A percentile compares a stretch with the other conserved stretches of the same genome.
These are phyloP conservation scores for Erythrophleum fordii DNA, from an alignment of 306 rosid genomes.

Conservation along the genomic window DNA sequence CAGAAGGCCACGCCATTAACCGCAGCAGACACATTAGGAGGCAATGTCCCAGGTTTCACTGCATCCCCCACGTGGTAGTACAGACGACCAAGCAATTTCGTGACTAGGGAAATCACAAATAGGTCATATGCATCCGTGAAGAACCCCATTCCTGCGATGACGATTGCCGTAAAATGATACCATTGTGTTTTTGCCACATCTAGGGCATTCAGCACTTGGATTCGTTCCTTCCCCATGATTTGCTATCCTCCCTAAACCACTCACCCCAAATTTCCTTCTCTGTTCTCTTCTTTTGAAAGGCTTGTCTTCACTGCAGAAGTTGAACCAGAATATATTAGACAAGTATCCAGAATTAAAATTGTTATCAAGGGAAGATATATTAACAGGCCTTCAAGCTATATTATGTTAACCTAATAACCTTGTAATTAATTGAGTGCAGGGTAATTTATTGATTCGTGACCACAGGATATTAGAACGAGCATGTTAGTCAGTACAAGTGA, in stretches of 20 bases:
- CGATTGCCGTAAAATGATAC: slow-evolving; percentile 85
- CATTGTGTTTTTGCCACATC: slow-evolving; percentile 82
- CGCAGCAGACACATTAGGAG: slow-evolving; percentile 85
- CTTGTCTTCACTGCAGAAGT: slow-evolving; percentile 38
- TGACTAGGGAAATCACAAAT: slow-evolving; percentile 74
- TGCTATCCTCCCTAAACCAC: neutral
- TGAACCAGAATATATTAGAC: neutral
- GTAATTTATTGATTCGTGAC: neutral
- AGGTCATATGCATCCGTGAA: slow-evolving; percentile 90
- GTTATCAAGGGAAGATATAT: slow-evolving; percentile 15
- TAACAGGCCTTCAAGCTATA: neutral
- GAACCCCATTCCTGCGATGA: slow-evolving; percentile 90
- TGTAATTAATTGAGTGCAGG: too few relatives aligned
- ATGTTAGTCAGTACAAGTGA: neutral
- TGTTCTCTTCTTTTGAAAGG: slow-evolving; percentile 6
- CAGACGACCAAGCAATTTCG: slow-evolving; percentile 80
- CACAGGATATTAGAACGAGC: neutral
- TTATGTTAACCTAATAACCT: neutral
- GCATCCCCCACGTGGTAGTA: slow-evolving; percentile 73
- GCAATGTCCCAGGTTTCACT: slow-evolving; percentile 64
- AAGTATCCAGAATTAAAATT: neutral
- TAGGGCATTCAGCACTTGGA: slow-evolving; percentile 69
- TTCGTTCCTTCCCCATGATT: slow-evolving; percentile 60
- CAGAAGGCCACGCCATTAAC: slow-evolving; percentile 85
- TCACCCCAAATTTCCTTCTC: slow-evolving; percentile 7